A percentile compares a stretch with the other conserved stretches of the same genome.
These are phyloP conservation scores for Phylloporus rhodoxanthus DNA, from an alignment of 768 basidiomycete genomes.

Conservation along the genomic window DNA sequence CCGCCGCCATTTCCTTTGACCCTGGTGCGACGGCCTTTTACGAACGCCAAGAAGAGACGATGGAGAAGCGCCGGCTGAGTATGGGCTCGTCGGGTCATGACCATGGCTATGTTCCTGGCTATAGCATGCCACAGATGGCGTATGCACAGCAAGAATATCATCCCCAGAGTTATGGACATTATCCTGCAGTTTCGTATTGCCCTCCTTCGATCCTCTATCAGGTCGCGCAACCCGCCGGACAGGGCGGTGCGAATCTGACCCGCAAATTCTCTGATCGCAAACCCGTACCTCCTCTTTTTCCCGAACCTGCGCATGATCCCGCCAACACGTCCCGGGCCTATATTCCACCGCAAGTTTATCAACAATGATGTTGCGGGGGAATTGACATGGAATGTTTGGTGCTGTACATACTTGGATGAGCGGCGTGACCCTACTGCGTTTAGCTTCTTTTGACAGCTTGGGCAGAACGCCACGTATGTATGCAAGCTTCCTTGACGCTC, in stretches of 20 bases:
- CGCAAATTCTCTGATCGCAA: constrained; percentile 33
- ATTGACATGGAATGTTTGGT: neutral
- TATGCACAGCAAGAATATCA: constrained; percentile 19
- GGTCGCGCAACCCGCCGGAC: constrained; percentile 8
- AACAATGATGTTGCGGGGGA: neutral
- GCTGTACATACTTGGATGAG: constrained; percentile 10
- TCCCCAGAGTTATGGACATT: constrained; percentile 20
- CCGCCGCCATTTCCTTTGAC: constrained; percentile 52
- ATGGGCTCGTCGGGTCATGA: constrained; percentile 23
- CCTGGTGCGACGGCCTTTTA: constrained; percentile 28
- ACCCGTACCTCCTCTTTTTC: constrained; percentile 28
- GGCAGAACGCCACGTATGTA: neutral
- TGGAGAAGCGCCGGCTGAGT: constrained; percentile 22
- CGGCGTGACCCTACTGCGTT: neutral
- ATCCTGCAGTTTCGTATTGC: constrained; percentile 8
- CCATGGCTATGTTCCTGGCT: constrained; percentile 18
- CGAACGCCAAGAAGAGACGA: constrained; percentile 17
- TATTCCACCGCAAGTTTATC: constrained; percentile 18
- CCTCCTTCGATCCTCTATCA: constrained; percentile 9
- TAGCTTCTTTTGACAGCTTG: neutral
- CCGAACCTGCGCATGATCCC: constrained; percentile 19
- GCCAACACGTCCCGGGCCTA: constrained; percentile 17
- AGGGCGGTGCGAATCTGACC: constrained; percentile 28
- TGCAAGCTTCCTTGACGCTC: neutral
- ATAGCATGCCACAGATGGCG: constrained; percentile 12